A percentile compares a stretch with the other conserved stretches of the same genome.
phyloP scores from a whole-genome alignment of 345 rosid species.

The Populus euphratica region DNA sequence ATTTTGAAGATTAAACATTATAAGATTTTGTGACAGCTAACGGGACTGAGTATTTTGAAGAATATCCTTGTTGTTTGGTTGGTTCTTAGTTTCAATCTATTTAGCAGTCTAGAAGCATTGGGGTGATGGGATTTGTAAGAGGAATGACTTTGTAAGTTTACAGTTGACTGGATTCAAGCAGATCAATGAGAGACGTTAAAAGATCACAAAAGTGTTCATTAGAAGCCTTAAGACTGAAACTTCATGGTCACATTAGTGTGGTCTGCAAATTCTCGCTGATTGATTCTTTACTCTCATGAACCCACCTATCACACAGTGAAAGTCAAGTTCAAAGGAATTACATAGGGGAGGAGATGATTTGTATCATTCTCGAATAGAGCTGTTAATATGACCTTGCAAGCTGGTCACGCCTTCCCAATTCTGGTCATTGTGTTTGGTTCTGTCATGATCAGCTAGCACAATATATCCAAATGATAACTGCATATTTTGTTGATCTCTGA shows the following conservation, averaged over 20 bases:
- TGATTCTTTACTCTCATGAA: not conserved
- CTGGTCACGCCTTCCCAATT: not conserved
- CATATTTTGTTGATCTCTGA: not conserved
- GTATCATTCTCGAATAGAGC: conserved; percentile 5
- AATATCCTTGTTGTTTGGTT: too few species aligned
- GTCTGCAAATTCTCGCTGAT: not conserved
- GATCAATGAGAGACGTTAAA: not conserved
- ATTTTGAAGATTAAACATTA: too few species aligned
- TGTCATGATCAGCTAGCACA: not conserved
- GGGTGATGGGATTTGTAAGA: not conserved
- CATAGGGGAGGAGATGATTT: not conserved
- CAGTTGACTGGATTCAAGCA: not conserved
- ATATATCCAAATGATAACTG: not conserved
- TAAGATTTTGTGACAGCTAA: too few species aligned
- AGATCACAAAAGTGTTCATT: not conserved
- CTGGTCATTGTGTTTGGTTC: not conserved
- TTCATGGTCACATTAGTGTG: not conserved
- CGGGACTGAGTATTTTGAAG: too few species aligned
- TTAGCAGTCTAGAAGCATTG: not conserved
- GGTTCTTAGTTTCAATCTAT: not conserved
- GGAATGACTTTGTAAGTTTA: not conserved
- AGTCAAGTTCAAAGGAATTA: not conserved
- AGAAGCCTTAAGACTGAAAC: not conserved
- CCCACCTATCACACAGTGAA: not conserved
- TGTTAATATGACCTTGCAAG: not conserved